These are phyloP conservation scores for Neurospora sp. DNA, from an alignment of 495 filamentous ascomycete genomes.

Conservation along the genomic window DNA sequence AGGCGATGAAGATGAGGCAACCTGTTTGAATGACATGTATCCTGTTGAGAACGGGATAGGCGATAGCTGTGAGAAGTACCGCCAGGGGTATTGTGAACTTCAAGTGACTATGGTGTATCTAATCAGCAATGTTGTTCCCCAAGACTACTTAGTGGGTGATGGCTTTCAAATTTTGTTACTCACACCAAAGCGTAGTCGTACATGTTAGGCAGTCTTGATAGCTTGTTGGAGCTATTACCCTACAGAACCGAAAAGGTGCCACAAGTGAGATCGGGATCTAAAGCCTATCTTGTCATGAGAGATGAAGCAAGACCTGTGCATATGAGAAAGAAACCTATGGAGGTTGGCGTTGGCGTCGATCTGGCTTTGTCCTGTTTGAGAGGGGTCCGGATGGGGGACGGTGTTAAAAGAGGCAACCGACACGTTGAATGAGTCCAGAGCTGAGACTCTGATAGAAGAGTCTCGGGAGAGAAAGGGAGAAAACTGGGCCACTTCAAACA, in stretches of 20 bases:
- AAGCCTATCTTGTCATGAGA: neutral
- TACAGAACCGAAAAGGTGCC: neutral
- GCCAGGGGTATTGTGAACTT: constrained; percentile 59
- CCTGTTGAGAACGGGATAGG: constrained; percentile 46
- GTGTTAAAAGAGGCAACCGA: neutral
- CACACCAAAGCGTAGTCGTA: constrained; percentile 59
- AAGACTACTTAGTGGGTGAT: neutral
- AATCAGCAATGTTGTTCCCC: neutral
- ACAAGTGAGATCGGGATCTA: neutral
- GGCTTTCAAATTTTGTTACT: constrained; percentile 15
- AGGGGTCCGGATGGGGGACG: neutral
- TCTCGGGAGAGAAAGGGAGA: neutral
- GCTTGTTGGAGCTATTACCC: neutral
- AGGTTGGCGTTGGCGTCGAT: neutral
- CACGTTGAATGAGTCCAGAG: neutral
- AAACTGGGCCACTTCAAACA: neutral
- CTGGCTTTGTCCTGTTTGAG: neutral
- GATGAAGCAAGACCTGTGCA: neutral
- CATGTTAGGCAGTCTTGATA: constrained; percentile 27
- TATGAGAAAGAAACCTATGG: neutral
- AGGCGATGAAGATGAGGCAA: constrained; percentile 46
- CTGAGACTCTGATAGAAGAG: neutral
- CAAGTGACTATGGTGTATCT: constrained; percentile 40
- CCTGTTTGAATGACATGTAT: constrained; percentile 49
- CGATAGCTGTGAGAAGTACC: constrained; percentile 42